Conservation (phyloP, 306 rosid genomes). For the Medicago arabica region DNA sequence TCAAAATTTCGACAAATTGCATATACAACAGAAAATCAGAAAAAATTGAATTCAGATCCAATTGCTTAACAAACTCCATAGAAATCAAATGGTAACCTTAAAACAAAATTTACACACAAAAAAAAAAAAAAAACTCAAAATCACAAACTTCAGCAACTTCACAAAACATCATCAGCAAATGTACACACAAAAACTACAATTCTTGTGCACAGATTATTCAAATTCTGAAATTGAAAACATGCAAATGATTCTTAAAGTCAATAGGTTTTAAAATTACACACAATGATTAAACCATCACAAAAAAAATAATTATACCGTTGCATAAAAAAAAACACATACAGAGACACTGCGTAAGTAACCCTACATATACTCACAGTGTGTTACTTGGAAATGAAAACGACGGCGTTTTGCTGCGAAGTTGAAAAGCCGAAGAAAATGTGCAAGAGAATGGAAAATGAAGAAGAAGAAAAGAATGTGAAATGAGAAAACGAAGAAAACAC, state of each 20-base stretch:
- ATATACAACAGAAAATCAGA: constrained; percentile 17
- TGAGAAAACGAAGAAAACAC: neutral
- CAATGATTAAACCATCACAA: constrained; percentile 7
- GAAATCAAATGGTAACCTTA: constrained; percentile 6
- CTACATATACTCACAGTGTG: constrained; percentile 36
- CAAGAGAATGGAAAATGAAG: constrained; percentile 6
- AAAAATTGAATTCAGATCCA: constrained; percentile 54
- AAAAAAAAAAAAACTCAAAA: neutral
- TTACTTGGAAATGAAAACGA: constrained; percentile 20
- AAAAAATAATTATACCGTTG: neutral
- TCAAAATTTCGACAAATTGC: neutral
- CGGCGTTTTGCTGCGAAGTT: constrained; percentile 43
- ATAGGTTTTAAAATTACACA: constrained; percentile 3
- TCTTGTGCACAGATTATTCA: constrained; percentile 4
- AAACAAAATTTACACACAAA: neutral
- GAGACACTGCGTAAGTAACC: constrained; percentile 34
- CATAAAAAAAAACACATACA: neutral
- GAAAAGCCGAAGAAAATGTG: constrained; percentile 41
- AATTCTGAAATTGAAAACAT: constrained; percentile 29
- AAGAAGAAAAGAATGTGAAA: neutral
- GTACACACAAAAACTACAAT: constrained; percentile 4
- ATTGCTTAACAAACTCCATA: constrained; percentile 39
- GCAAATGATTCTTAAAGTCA: constrained; percentile 20
- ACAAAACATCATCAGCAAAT: constrained; percentile 29
- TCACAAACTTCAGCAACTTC: neutral